These are phyloP conservation scores for Heliocybe sulcata DNA, from an alignment of 1,284 basidiomycete species.

Conservation along the genomic window DNA sequence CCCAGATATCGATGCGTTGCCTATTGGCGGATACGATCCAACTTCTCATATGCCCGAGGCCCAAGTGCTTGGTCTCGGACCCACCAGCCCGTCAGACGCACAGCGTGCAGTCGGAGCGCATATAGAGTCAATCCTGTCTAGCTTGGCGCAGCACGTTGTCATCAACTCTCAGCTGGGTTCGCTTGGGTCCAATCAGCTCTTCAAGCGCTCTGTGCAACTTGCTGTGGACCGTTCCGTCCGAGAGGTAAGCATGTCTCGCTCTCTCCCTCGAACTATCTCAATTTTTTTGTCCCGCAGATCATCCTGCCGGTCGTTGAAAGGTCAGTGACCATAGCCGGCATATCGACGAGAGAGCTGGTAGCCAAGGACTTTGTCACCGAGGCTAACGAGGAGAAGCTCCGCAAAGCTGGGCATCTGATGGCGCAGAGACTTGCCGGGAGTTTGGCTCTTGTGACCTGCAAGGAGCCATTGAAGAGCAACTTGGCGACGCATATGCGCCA, in stretches of 20 bases:
- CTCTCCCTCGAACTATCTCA: slow-evolving; percentile 2
- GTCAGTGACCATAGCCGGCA: slow-evolving; percentile 98
- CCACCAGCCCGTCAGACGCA: slow-evolving; percentile 46
- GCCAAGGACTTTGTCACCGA: slow-evolving; percentile 98
- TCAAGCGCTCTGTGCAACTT: slow-evolving; percentile 89
- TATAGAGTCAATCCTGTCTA: slow-evolving; percentile 75
- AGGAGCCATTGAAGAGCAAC: slow-evolving; percentile 93
- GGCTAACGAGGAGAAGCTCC: slow-evolving; percentile 84
- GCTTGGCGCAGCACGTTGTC: slow-evolving; percentile 67
- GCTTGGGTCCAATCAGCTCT: slow-evolving; percentile 72
- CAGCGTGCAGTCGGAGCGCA: slow-evolving; percentile 61
- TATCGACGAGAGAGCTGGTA: slow-evolving; percentile 94
- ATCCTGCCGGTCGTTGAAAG: slow-evolving; percentile 97
- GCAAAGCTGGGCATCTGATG: slow-evolving; percentile 93
- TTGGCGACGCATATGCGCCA: slow-evolving; percentile 87
- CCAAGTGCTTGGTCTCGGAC: slow-evolving; percentile 52
- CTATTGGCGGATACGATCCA: slow-evolving; percentile 61
- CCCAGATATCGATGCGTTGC: slow-evolving; percentile 60
- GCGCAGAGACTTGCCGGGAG: slow-evolving; percentile 96
- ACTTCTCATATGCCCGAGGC: slow-evolving; percentile 40
- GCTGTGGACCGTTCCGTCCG: slow-evolving; percentile 94
- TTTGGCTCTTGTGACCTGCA: slow-evolving; percentile 96
- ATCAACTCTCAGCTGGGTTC: slow-evolving; percentile 72
- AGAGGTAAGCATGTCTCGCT: slow-evolving; percentile 49
- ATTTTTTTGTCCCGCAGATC: slow-evolving; percentile 43